Evolutionary conservation across 2,329 filamentous ascomycete genomes (phyloP), one percentile per base, ranked within the genome.

Genomic region (Aspergillus latus): DNA sequence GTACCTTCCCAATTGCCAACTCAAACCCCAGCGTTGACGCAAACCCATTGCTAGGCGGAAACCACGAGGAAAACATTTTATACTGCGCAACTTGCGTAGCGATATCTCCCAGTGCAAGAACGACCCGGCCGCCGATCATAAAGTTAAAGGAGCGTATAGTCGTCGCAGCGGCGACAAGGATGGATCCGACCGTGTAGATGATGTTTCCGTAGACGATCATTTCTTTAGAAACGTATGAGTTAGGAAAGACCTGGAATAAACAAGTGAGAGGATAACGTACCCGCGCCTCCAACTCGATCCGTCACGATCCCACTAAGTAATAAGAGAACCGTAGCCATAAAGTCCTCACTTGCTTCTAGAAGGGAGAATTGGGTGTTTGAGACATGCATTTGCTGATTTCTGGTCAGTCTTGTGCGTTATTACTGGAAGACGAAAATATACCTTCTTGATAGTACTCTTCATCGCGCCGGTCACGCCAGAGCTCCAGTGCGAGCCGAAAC

Each of bases 51-150:
- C 77, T 83, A 0, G 84, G 84, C 0, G 84, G 76, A 59, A 87
- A 87, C 84, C 84, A 87, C 0, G 82, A 84, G 0, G 82, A 84
- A 62, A 87, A 87, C 59, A 87, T 80, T 58, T 86, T 85, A 67
- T 86, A 87, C 65, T 86, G 83, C 0, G 84, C 84, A 30, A 86
- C 77, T 61, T 87, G 84, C 0, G 84, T 87, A 0, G 84, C 82
- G 16, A 86, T 84, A 58, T 86, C 84, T n/a, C 84, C 84, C 0
- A 87, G 68, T 0, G 83, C 78, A 29, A 81, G 76, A 10, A 87
- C 69, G 1, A 87, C 72, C 36, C 78, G 71, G 1, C 83, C 84
- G 13, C 75, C 77, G 37, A 87, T 79, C 83, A 87, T 86, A 66
- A 86, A 82, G 15, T 78, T 77, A 68, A 81, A 87, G 34, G 76